A percentile compares a stretch with the other conserved stretches of the same genome.
Conservation (phyloP, 2,329 filamentous ascomycete genomes). For the Epichloe aotearoae region DNA sequence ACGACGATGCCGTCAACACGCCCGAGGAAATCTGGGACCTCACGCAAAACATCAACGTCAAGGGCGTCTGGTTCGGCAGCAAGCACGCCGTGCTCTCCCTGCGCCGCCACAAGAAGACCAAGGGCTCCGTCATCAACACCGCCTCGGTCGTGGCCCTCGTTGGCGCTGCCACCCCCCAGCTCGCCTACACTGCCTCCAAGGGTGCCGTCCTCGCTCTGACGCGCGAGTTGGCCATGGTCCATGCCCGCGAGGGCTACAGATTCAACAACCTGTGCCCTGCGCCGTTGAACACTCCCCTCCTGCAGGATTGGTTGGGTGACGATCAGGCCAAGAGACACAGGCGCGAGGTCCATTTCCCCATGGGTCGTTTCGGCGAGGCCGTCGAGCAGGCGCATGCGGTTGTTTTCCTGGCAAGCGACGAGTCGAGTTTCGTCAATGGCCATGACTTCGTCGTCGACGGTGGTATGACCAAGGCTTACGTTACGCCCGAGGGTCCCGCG, state of each 20-base stretch:
- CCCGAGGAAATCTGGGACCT: constrained; percentile 88
- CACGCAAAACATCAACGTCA: constrained; percentile 90
- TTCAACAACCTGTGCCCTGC: constrained; percentile 89
- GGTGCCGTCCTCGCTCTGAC: constrained; percentile 85
- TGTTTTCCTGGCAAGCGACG: constrained; percentile 74
- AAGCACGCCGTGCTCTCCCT: constrained; percentile 82
- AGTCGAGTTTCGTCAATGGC: constrained; percentile 81
- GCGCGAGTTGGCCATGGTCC: constrained; percentile 79
- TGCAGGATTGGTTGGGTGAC: constrained; percentile 89
- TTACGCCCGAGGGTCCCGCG: constrained; percentile 50
- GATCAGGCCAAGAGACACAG: constrained; percentile 68
- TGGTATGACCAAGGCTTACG: constrained; percentile 88
- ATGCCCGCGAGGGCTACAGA: constrained; percentile 75
- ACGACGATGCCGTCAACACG: constrained; percentile 69
- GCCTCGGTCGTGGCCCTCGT: constrained; percentile 80
- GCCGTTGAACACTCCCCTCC: constrained; percentile 78
- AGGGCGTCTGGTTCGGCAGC: constrained; percentile 93
- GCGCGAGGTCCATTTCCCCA: constrained; percentile 81
- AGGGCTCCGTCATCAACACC: constrained; percentile 81
- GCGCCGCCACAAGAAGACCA: constrained; percentile 65
- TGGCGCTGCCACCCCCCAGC: constrained; percentile 73
- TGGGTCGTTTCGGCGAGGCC: constrained; percentile 82
- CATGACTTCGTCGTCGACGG: constrained; percentile 92
- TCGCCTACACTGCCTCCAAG: constrained; percentile 90
- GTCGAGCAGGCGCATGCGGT: constrained; percentile 86